phyloP scores from a whole-genome alignment of 23 red algal species.

The Gracilaria vermiculophylla region DNA sequence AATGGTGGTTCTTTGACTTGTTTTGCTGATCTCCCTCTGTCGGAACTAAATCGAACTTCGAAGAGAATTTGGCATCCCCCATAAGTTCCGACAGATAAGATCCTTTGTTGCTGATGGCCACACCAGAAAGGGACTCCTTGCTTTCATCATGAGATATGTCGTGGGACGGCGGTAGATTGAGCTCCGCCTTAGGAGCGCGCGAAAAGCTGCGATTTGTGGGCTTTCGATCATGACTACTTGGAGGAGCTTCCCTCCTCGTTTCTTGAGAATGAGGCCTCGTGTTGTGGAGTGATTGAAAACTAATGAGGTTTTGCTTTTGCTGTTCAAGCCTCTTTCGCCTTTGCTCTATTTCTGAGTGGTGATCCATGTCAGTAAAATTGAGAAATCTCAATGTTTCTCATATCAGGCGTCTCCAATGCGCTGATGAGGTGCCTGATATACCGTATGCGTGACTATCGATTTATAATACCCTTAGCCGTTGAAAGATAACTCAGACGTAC shows the following conservation, averaged over 20 bases:
- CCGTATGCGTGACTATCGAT: too few relatives aligned
- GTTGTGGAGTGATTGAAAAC: not conserved
- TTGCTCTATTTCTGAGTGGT: not conserved
- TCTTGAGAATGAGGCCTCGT: not conserved
- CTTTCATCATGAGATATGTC: not conserved
- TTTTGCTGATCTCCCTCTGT: not conserved
- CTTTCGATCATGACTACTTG: not conserved
- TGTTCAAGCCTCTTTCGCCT: not conserved
- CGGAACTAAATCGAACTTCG: not conserved
- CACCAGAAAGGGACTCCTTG: not conserved
- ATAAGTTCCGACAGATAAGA: not conserved
- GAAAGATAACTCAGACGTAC: too few relatives aligned
- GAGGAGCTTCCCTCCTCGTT: not conserved
- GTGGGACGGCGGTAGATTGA: not conserved
- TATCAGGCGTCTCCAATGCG: not conserved
- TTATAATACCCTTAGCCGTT: too few relatives aligned
- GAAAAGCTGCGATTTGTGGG: not conserved
- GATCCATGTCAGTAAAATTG: not conserved
- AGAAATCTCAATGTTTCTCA: not conserved
- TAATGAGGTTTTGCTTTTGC: not conserved
- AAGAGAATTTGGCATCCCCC: constrained; percentile 6
- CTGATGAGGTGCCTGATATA: not conserved
- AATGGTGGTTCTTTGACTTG: not conserved
- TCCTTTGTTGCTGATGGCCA: not conserved
- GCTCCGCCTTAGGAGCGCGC: not conserved